phyloP scores from a whole-genome alignment of 345 rosid genomes.

The Abelmoschus esculentus region DNA sequence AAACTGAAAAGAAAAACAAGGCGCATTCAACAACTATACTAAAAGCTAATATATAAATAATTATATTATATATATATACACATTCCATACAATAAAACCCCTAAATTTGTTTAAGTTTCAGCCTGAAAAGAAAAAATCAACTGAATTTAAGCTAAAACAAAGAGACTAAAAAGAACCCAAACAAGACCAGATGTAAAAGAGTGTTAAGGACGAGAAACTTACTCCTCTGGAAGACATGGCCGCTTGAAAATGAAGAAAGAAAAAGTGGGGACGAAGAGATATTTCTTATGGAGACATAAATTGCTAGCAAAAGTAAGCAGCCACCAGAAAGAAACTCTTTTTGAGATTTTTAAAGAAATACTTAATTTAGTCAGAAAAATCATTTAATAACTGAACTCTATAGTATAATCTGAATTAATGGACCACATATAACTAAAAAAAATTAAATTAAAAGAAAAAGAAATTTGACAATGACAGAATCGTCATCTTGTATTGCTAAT shows the following conservation, averaged over 20 bases:
- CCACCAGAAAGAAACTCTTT: neutral
- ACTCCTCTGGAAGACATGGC: slow-evolving; percentile 46
- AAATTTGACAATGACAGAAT: no score
- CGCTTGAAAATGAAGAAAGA: neutral
- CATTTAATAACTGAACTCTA: no score
- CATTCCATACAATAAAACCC: neutral
- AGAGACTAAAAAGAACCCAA: neutral
- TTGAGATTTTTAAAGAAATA: no score
- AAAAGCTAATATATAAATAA: neutral
- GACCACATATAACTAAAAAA: no score
- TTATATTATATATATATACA: no score
- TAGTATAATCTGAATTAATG: no score
- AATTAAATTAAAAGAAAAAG: no score
- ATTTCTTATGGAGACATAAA: slow-evolving; percentile 3
- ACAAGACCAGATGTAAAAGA: neutral
- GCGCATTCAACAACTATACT: neutral
- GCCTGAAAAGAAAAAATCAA: neutral
- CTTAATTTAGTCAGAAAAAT: no score
- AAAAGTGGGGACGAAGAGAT: neutral
- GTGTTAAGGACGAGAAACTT: slow-evolving; percentile 8
- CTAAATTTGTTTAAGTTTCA: neutral
- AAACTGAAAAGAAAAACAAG: neutral
- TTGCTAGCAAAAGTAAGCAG: neutral
- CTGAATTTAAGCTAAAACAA: neutral
- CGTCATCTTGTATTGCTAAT: no score